These are phyloP conservation scores for Monilinia vaccinii-corymbosi DNA, from an alignment of 2,329 filamentous ascomycete genomes.

Conservation along the genomic window DNA sequence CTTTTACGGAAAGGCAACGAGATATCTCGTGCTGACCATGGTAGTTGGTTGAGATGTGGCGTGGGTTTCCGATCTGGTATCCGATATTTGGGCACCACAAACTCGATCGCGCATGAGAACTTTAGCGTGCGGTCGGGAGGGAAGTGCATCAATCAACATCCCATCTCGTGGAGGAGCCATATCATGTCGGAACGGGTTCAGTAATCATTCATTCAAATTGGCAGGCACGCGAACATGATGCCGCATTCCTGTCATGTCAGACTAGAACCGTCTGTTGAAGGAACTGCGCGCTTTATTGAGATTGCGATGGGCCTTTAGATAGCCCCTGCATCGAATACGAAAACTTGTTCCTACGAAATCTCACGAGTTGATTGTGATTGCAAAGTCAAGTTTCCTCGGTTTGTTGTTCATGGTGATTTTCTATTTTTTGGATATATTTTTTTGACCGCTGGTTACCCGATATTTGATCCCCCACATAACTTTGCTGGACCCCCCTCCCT, in stretches of 20 bases:
- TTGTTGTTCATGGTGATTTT: neutral
- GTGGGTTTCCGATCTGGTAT: neutral
- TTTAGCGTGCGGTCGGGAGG: neutral
- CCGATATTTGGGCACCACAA: neutral
- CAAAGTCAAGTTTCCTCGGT: neutral
- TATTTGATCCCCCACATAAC: neutral
- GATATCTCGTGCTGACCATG: neutral
- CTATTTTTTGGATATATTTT: neutral
- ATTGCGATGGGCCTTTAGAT: neutral
- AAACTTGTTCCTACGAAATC: neutral
- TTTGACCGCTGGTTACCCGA: neutral
- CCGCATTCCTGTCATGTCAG: neutral
- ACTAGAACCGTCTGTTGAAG: neutral
- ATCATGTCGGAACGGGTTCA: neutral
- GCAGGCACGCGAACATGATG: neutral
- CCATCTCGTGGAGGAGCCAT: neutral
- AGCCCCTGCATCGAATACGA: slow-evolving; percentile 1
- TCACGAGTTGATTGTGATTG: neutral
- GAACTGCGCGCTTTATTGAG: neutral
- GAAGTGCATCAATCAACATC: neutral
- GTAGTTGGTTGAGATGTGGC: neutral
- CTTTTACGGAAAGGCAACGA: neutral
- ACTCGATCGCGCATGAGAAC: neutral
- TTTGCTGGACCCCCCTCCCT: neutral
- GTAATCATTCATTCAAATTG: slow-evolving; percentile 1